Conservation (phyloP, 768 basidiomycete genomes). For the Rubroboletus satanas region DNA sequence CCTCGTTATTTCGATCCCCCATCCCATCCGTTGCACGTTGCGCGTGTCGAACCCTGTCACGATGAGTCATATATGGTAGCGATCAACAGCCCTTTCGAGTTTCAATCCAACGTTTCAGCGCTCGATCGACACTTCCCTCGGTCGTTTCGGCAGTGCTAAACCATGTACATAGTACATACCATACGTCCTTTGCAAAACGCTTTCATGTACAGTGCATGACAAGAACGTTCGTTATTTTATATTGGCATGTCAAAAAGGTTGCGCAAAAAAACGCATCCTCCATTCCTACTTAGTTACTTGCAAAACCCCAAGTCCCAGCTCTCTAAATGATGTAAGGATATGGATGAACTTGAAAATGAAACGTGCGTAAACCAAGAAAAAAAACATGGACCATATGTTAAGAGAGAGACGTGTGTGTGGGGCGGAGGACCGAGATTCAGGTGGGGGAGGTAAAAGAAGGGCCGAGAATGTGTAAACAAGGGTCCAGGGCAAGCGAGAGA, state of each 20-base stretch:
- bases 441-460: not conserved
- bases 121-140: too few relatives aligned
- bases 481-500: conserved; percentile 12
- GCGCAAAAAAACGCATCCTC: not conserved
- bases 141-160: too few relatives aligned
- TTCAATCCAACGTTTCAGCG: not conserved
- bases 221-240: not conserved
- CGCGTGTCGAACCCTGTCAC: too few relatives aligned
- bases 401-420: not conserved
- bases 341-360: not conserved
- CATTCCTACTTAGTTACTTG: not conserved
- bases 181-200: too few relatives aligned
- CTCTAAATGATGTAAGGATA: not conserved
- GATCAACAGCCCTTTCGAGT: not conserved
- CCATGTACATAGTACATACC: too few relatives aligned
- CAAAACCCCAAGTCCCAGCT: not conserved
- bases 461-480: not conserved
- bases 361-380: not conserved
- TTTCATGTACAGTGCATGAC: not conserved
- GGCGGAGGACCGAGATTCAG: too few relatives aligned
- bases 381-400: not conserved
- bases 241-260: not conserved
- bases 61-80: too few relatives aligned
- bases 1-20: too few relatives aligned
- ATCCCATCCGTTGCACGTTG: too few relatives aligned